Conservation (phyloP, 352 stramenopile species). For the Globisporangium paroecandrum region DNA sequence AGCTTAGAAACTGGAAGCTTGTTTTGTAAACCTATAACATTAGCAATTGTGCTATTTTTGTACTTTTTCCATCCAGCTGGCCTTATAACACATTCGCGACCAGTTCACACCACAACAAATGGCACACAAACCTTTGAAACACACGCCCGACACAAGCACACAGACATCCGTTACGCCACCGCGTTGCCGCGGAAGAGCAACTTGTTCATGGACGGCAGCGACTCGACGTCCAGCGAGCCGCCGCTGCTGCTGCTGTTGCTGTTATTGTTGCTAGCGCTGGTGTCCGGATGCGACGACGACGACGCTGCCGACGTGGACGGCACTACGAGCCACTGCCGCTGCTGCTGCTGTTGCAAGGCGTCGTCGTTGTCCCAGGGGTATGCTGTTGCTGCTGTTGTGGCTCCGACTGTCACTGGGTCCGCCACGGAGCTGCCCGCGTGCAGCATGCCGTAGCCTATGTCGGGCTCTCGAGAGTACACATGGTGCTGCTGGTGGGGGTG, state of each 20-base stretch:
- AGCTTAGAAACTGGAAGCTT: too few species aligned
- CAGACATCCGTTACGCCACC: background rate
- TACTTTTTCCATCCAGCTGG: background rate
- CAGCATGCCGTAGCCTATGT: slow-evolving; percentile 6
- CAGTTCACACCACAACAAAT: background rate
- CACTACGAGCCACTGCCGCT: slow-evolving; percentile 10
- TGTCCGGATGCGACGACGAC: background rate
- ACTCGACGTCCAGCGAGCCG: slow-evolving; percentile 25
- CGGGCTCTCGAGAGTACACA: background rate
- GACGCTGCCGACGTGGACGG: background rate
- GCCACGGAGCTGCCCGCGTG: background rate
- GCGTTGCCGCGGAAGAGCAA: slow-evolving; percentile 37
- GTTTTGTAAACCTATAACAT: too few species aligned
- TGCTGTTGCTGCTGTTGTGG: background rate
- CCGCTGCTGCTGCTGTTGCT: background rate
- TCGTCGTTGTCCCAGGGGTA: slow-evolving; percentile 12
- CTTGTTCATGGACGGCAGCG: slow-evolving; percentile 63
- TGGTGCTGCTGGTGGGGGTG: slow-evolving; percentile 4
- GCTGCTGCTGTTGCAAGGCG: slow-evolving; percentile 8
- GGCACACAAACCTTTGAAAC: background rate
- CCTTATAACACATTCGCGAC: slow-evolving; percentile 11
- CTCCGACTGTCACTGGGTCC: background rate
- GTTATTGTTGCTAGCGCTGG: background rate
- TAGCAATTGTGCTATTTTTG: too few species aligned
- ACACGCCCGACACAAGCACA: background rate